These are phyloP conservation scores for Ophiocordyceps australis DNA, from an alignment of 2,329 filamentous ascomycete species.

Conservation along the genomic window DNA sequence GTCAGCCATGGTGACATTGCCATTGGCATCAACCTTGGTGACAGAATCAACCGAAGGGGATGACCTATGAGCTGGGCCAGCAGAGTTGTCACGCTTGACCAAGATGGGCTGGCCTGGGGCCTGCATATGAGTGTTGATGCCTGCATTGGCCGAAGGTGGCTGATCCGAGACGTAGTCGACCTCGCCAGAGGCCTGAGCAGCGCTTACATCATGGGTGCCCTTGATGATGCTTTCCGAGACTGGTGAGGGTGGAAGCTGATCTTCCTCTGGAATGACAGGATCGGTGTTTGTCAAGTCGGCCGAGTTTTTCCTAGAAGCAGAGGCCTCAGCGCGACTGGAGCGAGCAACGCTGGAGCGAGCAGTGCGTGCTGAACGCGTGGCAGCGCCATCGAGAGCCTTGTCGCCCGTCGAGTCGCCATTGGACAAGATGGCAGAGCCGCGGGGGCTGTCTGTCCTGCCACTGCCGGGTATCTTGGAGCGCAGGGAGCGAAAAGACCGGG, in stretches of 20 bases:
- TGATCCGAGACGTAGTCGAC: conserved; percentile 89
- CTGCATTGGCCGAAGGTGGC: conserved; percentile 50
- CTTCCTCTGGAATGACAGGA: conserved; percentile 28
- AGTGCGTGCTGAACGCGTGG: conserved; percentile 54
- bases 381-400: conserved; percentile 49
- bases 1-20: conserved; percentile 65
- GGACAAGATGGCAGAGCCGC: conserved; percentile 51
- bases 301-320: conserved; percentile 20
- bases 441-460: conserved; percentile 61
- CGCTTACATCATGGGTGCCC: conserved; percentile 56
- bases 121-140: conserved; percentile 38
- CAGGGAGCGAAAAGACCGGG: conserved; percentile 68
- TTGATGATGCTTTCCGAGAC: conserved; percentile 61
- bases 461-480: conserved; percentile 75
- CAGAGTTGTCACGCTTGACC: conserved; percentile 56
- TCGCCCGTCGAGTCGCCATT: conserved; percentile 40
- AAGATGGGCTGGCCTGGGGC: conserved; percentile 80
- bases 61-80: conserved; percentile 41
- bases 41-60: conserved; percentile 22
- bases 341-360: conserved; percentile 29
- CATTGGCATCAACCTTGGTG: conserved; percentile 21
- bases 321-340: conserved; percentile 23
- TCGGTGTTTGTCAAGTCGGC: conserved; percentile 20
- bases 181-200: conserved; percentile 72
- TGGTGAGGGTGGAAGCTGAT: conserved; percentile 64